Percentiles rank a stretch among this genome's conserved stretches.
phyloP scores from a whole-genome alignment of 768 basidiomycete species.

The Pseudohyphozyma bogoriensis region DNA sequence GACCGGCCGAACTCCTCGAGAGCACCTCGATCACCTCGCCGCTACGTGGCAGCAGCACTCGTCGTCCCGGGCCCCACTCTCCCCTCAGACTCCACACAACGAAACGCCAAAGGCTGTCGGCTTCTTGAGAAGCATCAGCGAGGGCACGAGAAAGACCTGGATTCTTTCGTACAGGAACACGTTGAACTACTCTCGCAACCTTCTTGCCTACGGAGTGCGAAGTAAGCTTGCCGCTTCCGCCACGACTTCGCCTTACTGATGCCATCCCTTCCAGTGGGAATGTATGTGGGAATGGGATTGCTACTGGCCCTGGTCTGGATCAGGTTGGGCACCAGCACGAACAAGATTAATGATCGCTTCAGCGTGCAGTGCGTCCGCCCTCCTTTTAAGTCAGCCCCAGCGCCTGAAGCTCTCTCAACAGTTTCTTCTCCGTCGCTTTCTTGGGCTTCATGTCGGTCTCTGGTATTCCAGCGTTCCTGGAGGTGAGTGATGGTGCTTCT shows the following conservation, averaged over 20 bases:
- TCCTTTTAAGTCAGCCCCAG: no score
- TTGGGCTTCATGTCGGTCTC: constrained; percentile 44
- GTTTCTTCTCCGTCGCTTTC: constrained; percentile 49
- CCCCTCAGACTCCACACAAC: no score
- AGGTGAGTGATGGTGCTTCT: constrained; percentile 25
- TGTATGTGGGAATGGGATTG: constrained; percentile 35
- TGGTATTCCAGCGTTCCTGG: constrained; percentile 52
- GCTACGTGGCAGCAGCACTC: not conserved
- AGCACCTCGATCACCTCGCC: not conserved
- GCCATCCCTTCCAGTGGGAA: constrained; percentile 5
- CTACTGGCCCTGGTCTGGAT: constrained; percentile 48
- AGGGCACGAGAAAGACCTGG: no score
- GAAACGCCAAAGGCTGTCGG: no score
- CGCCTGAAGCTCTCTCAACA: constrained; percentile 27
- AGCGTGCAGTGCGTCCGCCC: constrained; percentile 36
- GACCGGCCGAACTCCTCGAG: not conserved
- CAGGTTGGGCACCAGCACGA: constrained; percentile 31
- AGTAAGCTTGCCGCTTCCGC: constrained; percentile 43
- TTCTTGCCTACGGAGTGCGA: constrained; percentile 52
- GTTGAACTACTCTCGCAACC: constrained; percentile 48
- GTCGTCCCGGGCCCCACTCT: not conserved
- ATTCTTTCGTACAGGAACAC: constrained; percentile 45
- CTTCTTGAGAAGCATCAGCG: no score
- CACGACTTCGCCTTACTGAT: constrained; percentile 10
- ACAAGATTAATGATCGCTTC: constrained; percentile 35